Percentiles rank a stretch among this genome's conserved stretches.
These are phyloP conservation scores for Globisporangium alternatum DNA, from an alignment of 352 stramenopile genomes.

Conservation along the genomic window DNA sequence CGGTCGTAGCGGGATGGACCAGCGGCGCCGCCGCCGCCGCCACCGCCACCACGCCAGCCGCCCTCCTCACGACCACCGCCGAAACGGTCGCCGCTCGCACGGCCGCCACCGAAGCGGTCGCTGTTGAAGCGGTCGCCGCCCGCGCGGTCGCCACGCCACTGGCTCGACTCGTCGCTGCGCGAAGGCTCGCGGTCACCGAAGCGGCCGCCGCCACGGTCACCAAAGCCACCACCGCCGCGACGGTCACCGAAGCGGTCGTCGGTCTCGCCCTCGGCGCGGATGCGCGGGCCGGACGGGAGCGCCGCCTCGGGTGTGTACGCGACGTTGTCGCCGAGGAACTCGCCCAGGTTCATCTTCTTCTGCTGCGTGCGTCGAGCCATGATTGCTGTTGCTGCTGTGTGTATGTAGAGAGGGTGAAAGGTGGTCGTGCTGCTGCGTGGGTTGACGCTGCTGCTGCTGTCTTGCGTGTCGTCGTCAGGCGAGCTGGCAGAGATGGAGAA, in stretches of 20 bases:
- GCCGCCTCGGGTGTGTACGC: slow-evolving; percentile 60
- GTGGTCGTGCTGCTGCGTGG: not conserved
- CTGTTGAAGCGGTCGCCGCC: slow-evolving; percentile 22
- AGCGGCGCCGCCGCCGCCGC: slow-evolving; percentile 23
- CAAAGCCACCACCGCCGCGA: slow-evolving; percentile 25
- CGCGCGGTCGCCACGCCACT: slow-evolving; percentile 47
- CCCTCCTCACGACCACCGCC: slow-evolving; percentile 14
- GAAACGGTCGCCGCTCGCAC: slow-evolving; percentile 27
- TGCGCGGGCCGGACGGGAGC: slow-evolving; percentile 54
- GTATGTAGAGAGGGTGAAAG: not conserved
- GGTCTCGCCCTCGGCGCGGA: slow-evolving; percentile 39
- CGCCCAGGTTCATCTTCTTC: slow-evolving; percentile 72
- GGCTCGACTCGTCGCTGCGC: slow-evolving; percentile 46
- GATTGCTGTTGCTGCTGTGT: slow-evolving; percentile 9
- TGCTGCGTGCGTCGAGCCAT: slow-evolving; percentile 41
- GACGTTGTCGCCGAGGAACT: slow-evolving; percentile 71
- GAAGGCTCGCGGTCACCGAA: slow-evolving; percentile 37
- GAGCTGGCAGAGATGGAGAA: not conserved
- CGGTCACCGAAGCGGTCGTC: slow-evolving; percentile 41
- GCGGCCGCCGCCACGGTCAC: slow-evolving; percentile 25
- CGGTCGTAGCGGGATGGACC: slow-evolving; percentile 66
- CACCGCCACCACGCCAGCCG: slow-evolving; percentile 18
- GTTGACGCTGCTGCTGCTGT: not conserved
- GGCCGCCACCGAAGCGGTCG: slow-evolving; percentile 26
- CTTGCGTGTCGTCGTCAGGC: not conserved